Percentiles rank a stretch among this genome's conserved stretches.
These are phyloP conservation scores for Fusarium cicatricum DNA, from an alignment of 2,329 filamentous ascomycete species.

Conservation along the genomic window DNA sequence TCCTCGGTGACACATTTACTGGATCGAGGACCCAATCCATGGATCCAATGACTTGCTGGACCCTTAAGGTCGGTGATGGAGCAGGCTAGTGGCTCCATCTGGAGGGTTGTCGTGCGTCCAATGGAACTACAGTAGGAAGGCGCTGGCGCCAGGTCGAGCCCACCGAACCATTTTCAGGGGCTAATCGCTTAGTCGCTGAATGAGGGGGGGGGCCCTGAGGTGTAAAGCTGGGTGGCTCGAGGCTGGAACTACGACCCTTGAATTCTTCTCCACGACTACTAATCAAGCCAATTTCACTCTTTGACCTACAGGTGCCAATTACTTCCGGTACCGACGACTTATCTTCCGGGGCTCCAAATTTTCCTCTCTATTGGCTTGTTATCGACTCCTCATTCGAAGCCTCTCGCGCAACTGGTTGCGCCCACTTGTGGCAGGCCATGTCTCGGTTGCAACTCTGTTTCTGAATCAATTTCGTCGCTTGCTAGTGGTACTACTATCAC, in stretches of 20 bases:
- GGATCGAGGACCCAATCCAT: conserved; percentile 1
- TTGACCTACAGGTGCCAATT: background rate
- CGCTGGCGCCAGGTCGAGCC: conserved; percentile 5
- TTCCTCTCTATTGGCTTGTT: background rate
- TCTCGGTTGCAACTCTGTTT: conserved; percentile 45
- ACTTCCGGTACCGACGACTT: background rate
- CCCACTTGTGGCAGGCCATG: conserved; percentile 48
- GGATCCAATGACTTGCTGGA: conserved; percentile 10
- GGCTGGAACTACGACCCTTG: conserved; percentile 9
- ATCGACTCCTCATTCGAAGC: background rate
- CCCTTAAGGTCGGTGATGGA: conserved; percentile 4
- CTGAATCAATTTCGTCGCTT: conserved; percentile 28
- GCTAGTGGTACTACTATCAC: conserved; percentile 9
- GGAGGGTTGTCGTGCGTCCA: conserved; percentile 5
- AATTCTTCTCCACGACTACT: conserved; percentile 8
- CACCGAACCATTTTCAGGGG: conserved; percentile 37
- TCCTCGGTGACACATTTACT: conserved; percentile 8
- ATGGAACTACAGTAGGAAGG: background rate
- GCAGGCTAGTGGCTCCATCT: conserved; percentile 1
- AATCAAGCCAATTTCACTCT: background rate
- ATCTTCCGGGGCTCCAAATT: background rate
- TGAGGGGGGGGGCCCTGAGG: conserved; percentile 6
- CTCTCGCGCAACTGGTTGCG: conserved; percentile 14
- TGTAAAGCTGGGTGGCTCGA: conserved; percentile 10
- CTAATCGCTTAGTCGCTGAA: conserved; percentile 10